These are phyloP conservation scores for Hyaloperonospora brassicae DNA, from an alignment of 352 stramenopile species.

Conservation along the genomic window DNA sequence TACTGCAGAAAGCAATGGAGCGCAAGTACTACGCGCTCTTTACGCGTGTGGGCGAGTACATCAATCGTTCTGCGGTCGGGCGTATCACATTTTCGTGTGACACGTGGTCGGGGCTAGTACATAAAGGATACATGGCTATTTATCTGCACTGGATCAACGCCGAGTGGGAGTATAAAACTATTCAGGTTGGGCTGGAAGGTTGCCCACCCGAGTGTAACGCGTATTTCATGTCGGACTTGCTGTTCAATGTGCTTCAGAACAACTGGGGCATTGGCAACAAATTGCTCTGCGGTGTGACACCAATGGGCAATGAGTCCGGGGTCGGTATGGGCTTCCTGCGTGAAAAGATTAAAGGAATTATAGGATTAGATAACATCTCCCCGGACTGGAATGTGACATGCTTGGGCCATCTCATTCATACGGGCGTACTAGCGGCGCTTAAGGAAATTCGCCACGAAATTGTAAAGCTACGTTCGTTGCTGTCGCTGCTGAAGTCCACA, in stretches of 20 bases:
- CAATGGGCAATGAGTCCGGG: constrained; percentile 46
- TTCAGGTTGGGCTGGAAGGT: constrained; percentile 66
- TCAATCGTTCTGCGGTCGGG: constrained; percentile 58
- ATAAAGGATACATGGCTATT: constrained; percentile 70
- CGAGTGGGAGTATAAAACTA: constrained; percentile 80
- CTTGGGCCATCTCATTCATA: constrained; percentile 64
- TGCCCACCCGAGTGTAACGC: constrained; percentile 59
- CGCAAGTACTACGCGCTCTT: constrained; percentile 69
- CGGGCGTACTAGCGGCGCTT: constrained; percentile 49
- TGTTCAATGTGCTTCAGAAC: constrained; percentile 75
- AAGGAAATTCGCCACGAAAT: constrained; percentile 70
- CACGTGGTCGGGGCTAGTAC: constrained; percentile 61
- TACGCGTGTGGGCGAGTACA: constrained; percentile 61
- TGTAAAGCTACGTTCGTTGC: constrained; percentile 64
- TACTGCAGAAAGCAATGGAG: constrained; percentile 59
- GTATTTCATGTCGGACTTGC: constrained; percentile 72
- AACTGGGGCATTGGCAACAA: constrained; percentile 70
- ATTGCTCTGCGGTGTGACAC: constrained; percentile 62
- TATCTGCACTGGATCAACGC: constrained; percentile 79
- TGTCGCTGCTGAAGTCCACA: constrained; percentile 62
- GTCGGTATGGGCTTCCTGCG: constrained; percentile 70
- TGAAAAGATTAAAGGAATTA: constrained; percentile 71
- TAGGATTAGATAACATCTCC: constrained; percentile 69
- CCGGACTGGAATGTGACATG: constrained; percentile 71
- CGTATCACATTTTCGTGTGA: constrained; percentile 74